phyloP scores from a whole-genome alignment of 306 rosid genomes.

The Rosa persica region DNA sequence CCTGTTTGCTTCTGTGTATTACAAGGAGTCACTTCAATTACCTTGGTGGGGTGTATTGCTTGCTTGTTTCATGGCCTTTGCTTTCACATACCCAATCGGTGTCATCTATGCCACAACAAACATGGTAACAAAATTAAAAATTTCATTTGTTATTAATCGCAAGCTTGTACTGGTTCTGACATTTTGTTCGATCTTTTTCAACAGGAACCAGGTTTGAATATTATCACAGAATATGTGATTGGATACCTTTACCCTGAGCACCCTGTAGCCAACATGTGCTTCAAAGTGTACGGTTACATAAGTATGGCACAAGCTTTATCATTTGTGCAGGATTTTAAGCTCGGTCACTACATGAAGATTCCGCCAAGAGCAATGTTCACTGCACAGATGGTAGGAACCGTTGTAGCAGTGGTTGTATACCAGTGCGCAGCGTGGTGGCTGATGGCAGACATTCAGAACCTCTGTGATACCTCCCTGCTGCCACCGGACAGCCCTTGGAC shows the following conservation, averaged over 20 bases:
- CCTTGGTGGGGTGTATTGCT: constrained; percentile 93
- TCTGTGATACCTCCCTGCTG: constrained; percentile 54
- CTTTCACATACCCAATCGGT: constrained; percentile 72
- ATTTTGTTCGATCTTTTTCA: constrained; percentile 13
- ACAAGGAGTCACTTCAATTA: constrained; percentile 64
- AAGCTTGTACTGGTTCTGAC: constrained; percentile 10
- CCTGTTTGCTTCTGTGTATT: constrained; percentile 47
- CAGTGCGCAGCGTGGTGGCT: constrained; percentile 76
- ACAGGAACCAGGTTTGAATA: constrained; percentile 79
- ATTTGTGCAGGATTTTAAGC: constrained; percentile 73
- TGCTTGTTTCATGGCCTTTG: constrained; percentile 63
- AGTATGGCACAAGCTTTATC: constrained; percentile 79
- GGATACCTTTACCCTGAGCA: constrained; percentile 85
- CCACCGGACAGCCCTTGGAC: constrained; percentile 70
- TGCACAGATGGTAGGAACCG: constrained; percentile 83
- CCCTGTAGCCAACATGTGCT: constrained; percentile 97
- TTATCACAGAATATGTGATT: constrained; percentile 80
- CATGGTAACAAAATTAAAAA: constrained; percentile 47
- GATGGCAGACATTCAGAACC: constrained; percentile 61
- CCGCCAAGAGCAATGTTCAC: constrained; percentile 90
- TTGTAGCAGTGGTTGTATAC: constrained; percentile 58
- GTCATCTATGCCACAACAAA: constrained; percentile 77
- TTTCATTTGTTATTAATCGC: background rate
- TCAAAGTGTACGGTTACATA: constrained; percentile 91
- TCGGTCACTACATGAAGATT: constrained; percentile 96